phyloP scores from a whole-genome alignment of 1,139 yeast species.

The Magnusiomyces tetraspermus region DNA sequence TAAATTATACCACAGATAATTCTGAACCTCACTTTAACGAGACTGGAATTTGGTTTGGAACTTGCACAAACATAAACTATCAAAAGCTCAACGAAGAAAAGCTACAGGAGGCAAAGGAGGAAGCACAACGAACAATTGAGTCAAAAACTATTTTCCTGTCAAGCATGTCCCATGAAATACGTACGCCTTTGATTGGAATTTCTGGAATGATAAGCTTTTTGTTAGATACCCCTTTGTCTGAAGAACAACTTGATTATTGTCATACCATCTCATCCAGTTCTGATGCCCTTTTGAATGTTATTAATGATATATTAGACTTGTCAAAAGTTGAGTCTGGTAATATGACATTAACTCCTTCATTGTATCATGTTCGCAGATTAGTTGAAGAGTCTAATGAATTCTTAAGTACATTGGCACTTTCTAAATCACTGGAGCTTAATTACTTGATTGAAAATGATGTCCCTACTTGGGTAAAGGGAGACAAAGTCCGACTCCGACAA shows the following conservation, averaged over 20 bases:
- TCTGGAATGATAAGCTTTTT: slow-evolving; percentile 94
- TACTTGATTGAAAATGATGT: slow-evolving; percentile 68
- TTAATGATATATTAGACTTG: slow-evolving; percentile 72
- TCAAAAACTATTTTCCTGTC: slow-evolving; percentile 88
- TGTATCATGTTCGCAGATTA: slow-evolving; percentile 64
- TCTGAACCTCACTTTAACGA: too few relatives aligned
- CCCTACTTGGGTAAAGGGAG: slow-evolving; percentile 78
- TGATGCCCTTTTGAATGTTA: slow-evolving; percentile 64
- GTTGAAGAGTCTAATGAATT: slow-evolving; percentile 75
- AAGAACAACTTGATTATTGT: slow-evolving; percentile 73
- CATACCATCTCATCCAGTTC: slow-evolving; percentile 73
- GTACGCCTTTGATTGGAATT: slow-evolving; percentile 89
- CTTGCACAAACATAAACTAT: slow-evolving; percentile 31
- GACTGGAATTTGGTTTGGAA: slow-evolving; percentile 29
- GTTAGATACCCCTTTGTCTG: slow-evolving; percentile 66
- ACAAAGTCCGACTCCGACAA: slow-evolving; percentile 78
- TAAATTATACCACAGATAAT: not conserved
- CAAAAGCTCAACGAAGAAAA: slow-evolving; percentile 42
- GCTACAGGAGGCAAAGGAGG: slow-evolving; percentile 75
- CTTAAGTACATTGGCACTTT: slow-evolving; percentile 69
- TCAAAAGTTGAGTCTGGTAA: slow-evolving; percentile 79
- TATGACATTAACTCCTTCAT: slow-evolving; percentile 71
- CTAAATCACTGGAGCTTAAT: slow-evolving; percentile 63
- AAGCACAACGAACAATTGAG: slow-evolving; percentile 86
- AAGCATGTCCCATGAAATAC: slow-evolving; percentile 66